These are phyloP conservation scores for Syzygium malaccense DNA, from an alignment of 441 rosid genomes.

Conservation along the genomic window DNA sequence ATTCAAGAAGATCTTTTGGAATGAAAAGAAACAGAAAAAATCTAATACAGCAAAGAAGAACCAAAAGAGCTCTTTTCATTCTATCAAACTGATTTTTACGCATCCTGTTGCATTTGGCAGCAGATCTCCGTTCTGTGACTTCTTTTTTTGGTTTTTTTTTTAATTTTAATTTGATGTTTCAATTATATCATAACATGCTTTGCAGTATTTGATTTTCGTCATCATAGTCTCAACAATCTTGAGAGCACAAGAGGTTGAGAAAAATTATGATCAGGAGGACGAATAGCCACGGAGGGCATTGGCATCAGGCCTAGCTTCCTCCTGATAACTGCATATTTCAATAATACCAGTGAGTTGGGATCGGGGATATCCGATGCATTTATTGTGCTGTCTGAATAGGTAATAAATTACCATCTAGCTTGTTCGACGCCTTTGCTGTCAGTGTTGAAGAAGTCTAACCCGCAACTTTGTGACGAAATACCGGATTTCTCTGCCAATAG, in stretches of 20 bases:
- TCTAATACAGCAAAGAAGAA: background rate
- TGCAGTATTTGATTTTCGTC: background rate
- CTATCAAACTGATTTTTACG: background rate
- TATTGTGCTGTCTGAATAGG: background rate
- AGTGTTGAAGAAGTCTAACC: conserved; percentile 5
- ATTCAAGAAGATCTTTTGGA: background rate
- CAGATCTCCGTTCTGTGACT: background rate
- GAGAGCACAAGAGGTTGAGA: background rate
- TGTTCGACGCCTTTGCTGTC: conserved; percentile 6
- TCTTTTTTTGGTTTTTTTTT: background rate
- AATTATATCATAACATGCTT: background rate
- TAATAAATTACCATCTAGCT: conserved; percentile 24
- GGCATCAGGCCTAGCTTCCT: conserved; percentile 2
- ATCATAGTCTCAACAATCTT: background rate
- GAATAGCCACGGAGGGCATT: conserved; percentile 22
- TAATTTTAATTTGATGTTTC: background rate
- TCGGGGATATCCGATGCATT: background rate
- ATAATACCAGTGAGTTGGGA: conserved; percentile 2
- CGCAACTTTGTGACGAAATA: conserved; percentile 12
- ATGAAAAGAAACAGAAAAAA: background rate
- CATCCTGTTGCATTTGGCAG: background rate
- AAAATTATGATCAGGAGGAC: conserved; percentile 22
- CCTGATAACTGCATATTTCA: conserved; percentile 30
- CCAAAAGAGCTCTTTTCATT: background rate
- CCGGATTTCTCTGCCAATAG: conserved; percentile 47